Conservation (phyloP, 2,329 filamentous ascomycete species). For the Incumbomyces delicatus region DNA sequence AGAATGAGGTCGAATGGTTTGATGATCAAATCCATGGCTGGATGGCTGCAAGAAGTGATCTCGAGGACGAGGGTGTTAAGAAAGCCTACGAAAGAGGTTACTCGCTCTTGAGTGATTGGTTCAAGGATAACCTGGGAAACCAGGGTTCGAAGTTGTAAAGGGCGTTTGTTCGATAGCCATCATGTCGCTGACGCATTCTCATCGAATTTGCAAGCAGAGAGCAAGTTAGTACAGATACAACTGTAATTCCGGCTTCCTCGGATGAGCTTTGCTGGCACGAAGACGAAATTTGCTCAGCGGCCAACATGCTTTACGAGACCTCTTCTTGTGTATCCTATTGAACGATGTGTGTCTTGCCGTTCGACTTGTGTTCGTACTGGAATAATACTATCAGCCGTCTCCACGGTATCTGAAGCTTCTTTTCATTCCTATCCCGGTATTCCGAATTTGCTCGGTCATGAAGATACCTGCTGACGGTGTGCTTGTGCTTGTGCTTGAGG, state of each 20-base stretch:
- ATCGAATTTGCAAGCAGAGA: no score
- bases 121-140: neutral
- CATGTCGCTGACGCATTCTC: no score
- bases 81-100: slow-evolving; percentile 38
- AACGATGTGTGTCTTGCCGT: no score
- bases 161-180: neutral
- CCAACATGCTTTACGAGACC: no score
- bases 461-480: slow-evolving; percentile 1
- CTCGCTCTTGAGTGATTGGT: slow-evolving; percentile 2
- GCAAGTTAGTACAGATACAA: no score
- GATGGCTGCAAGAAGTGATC: slow-evolving; percentile 35
- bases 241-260: no score
- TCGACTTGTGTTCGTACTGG: no score
- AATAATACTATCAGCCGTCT: neutral
- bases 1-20: slow-evolving; percentile 36
- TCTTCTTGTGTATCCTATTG: no score
- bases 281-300: no score
- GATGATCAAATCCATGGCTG: slow-evolving; percentile 36
- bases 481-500: no score
- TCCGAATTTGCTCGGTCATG: neutral
- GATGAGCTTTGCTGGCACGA: no score
- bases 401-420: slow-evolving; percentile 4
- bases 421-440: slow-evolving; percentile 3
- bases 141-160: neutral
- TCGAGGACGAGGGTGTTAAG: slow-evolving; percentile 28